Conservation (phyloP, 176 grass and related monocot genomes). For the Triticum turgidum region DNA sequence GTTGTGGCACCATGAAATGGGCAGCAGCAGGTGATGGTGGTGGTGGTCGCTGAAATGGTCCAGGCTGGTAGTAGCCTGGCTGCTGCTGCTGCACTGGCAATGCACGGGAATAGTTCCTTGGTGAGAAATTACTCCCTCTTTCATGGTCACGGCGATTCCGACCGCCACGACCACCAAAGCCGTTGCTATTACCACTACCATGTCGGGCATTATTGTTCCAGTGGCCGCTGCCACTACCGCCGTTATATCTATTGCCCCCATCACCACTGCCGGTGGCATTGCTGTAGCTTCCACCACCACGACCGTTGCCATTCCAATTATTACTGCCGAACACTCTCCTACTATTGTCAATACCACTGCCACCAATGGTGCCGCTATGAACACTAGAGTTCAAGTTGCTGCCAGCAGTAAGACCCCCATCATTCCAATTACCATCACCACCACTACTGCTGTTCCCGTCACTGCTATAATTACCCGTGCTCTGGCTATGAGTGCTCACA, state of each 20-base stretch:
- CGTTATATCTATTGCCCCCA: conserved; percentile 19
- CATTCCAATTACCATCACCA: conserved; percentile 32
- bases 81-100: conserved; percentile 27
- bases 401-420: conserved; percentile 2
- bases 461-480: conserved; percentile 23
- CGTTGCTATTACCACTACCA: conserved; percentile 31
- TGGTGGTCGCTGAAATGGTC: conserved; percentile 28
- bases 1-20: conserved; percentile 39
- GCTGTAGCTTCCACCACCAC: conserved; percentile 18
- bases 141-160: conserved; percentile 53
- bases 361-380: too few species aligned
- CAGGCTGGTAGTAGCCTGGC: conserved; percentile 30
- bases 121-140: conserved; percentile 41
- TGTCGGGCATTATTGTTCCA: conserved; percentile 34
- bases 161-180: conserved; percentile 35
- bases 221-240: neutral
- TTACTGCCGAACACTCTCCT: conserved; percentile 5
- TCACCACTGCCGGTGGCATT: conserved; percentile 26
- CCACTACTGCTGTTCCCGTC: conserved; percentile 34
- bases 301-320: conserved; percentile 27
- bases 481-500: conserved; percentile 6
- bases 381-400: neutral
- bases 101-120: conserved; percentile 33
- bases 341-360: conserved; percentile 1
- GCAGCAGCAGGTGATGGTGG: conserved; percentile 20